Conservation (phyloP, 257 asterid genomes). For the Verbascum thapsus region DNA sequence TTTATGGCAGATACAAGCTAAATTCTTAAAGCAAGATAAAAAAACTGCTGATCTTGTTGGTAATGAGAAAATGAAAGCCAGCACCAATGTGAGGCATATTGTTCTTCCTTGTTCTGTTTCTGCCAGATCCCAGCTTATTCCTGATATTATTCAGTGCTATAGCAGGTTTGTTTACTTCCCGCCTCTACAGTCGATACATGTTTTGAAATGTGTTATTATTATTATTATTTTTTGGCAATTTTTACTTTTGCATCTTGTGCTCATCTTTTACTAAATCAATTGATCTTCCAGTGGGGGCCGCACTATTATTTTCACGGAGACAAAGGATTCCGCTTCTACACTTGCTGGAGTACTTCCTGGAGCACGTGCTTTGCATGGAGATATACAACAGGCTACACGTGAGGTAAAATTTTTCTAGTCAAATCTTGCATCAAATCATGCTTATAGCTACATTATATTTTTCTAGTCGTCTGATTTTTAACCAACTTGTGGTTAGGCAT, state of each 20-base stretch:
- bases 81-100: slow-evolving; percentile 82
- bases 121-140: slow-evolving; percentile 89
- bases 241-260: slow-evolving; percentile 3
- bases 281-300: slow-evolving; percentile 77
- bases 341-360: slow-evolving; percentile 93
- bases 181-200: background rate
- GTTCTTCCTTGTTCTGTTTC: slow-evolving; percentile 87
- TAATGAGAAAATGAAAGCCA: slow-evolving; percentile 96
- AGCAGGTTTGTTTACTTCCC: slow-evolving; percentile 66
- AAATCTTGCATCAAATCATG: background rate
- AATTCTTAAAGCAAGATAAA: slow-evolving; percentile 77
- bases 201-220: background rate
- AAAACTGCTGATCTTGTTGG: slow-evolving; percentile 93
- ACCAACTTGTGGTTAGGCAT: background rate
- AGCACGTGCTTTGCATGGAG: slow-evolving; percentile 97
- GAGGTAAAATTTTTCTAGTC: slow-evolving; percentile 52
- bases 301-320: slow-evolving; percentile 89
- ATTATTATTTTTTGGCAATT: background rate
- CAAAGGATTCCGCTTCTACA: slow-evolving; percentile 83
- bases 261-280: background rate
- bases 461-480: background rate
- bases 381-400: slow-evolving; percentile 93
- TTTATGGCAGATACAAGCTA: slow-evolving; percentile 59
- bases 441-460: background rate
- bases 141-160: slow-evolving; percentile 90